Base-by-base conservation (phyloP, 768 basidiomycete species). In the Pleurotus tuoliensis region DNA sequence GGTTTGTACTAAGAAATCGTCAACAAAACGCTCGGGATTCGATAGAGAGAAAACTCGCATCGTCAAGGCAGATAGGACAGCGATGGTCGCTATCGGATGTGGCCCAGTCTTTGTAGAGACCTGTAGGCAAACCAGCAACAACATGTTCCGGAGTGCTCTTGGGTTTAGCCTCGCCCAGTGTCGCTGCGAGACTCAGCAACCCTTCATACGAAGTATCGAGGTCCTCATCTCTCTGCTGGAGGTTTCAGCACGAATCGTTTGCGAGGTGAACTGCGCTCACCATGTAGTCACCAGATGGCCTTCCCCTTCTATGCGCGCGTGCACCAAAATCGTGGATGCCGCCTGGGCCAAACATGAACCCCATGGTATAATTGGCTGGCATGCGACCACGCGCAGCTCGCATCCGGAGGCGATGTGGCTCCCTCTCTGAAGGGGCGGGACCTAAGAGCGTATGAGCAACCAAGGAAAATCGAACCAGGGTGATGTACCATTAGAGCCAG, bases 61-160 rank as follows among this genome's bases (percentile, higher is more conserved):
- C 90, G 59, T 92, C 90, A 60, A 92, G 69, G 64, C 91, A 93
- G 53, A 93, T 92, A 1, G 91, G 90, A 68, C 91, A 93, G 45
- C 89, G 78, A 55, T 80, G 73, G 60, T 92, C 90, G 55, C 84
- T 83, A 39, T 85, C 86, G 1, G 75, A 66, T 5, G 74, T 81
- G 45, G 76, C 78, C 87, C 88, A 91, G 30, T 90, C 88, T 61
- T 81, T 81, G 67, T 84, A 92, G 18, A 74, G 66, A 0, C 76
- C 86, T 13, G 75, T 82, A 16, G 88, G 84, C 50, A 92, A 70
- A 0, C 76, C 72, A 11, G 81, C 69, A 47, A 93, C 71, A 27
- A 90, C 75, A 6, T 84, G 73, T 1, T 79, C 76, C 2, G 89
- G 84, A 1, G 87, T 88, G 18, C 79, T 78, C 24, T 77, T 82